phyloP scores from a whole-genome alignment of 495 filamentous ascomycete genomes.

The Pseudevernia furfuracea region DNA sequence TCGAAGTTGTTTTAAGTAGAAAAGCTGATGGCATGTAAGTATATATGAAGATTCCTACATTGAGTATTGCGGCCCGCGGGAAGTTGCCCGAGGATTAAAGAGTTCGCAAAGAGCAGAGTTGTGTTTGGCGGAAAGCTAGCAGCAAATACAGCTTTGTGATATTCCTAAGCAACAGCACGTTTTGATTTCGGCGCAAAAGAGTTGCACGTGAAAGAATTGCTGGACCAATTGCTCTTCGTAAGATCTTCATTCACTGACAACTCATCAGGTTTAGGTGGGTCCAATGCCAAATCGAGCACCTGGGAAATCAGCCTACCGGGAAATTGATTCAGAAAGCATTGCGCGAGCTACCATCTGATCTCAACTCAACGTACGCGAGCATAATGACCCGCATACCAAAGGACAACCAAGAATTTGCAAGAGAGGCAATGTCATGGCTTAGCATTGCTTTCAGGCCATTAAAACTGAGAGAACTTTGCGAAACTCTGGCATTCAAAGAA shows the following conservation, averaged over 20 bases:
- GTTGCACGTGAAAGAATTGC: neutral
- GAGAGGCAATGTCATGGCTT: neutral
- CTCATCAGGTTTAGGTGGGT: neutral
- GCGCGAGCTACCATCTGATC: neutral
- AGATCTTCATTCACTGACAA: neutral
- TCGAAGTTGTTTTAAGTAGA: neutral
- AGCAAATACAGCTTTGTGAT: neutral
- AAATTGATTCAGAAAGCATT: neutral
- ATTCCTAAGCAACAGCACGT: neutral
- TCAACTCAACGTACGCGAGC: neutral
- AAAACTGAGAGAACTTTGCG: neutral
- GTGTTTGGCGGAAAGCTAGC: neutral
- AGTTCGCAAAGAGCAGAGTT: neutral
- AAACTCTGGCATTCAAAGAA: neutral
- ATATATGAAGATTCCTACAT: neutral
- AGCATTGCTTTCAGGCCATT: neutral
- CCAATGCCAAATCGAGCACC: neutral
- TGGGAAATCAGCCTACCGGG: neutral
- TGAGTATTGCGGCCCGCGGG: neutral
- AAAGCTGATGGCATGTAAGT: conserved; percentile 5
- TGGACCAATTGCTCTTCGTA: neutral
- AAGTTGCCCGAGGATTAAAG: neutral
- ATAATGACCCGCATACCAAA: neutral
- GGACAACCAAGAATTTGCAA: neutral
- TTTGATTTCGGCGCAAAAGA: neutral